Conservation (phyloP, 73 alveolate species). For the Loxodes magnus region DNA sequence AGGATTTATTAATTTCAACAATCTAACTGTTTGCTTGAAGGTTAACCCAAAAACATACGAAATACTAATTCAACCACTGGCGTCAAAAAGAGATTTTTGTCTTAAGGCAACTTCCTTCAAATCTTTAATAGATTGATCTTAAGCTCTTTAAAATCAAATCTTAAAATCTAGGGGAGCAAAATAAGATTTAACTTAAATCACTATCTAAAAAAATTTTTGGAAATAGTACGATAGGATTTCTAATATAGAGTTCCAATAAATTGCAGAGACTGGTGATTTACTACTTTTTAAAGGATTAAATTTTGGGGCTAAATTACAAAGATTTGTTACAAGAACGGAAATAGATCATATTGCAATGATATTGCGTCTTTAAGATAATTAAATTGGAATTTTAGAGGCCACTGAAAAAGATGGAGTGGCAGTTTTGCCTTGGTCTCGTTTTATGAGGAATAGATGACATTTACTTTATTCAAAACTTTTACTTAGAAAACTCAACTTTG, state of each 20-base stretch:
- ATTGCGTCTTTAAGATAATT: constrained; percentile 33
- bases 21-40: constrained; percentile 19
- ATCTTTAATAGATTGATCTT: neutral
- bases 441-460: constrained; percentile 17
- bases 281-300: constrained; percentile 53
- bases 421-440: constrained; percentile 3
- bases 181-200: neutral
- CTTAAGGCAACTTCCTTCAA: neutral
- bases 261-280: constrained; percentile 67
- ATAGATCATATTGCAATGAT: constrained; percentile 79
- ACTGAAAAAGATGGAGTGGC: constrained; percentile 48
- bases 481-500: constrained; percentile 29
- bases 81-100: neutral
- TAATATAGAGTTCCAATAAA: constrained; percentile 17
- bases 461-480: constrained; percentile 29
- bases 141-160: constrained; percentile 1
- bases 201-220: constrained; percentile 19
- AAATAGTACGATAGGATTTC: constrained; percentile 34
- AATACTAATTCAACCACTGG: neutral
- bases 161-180: neutral
- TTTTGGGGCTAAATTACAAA: constrained; percentile 32
- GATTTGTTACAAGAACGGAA: constrained; percentile 55
- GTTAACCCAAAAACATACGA: constrained; percentile 1
- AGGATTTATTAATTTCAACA: constrained; percentile 37
- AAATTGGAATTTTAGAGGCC: constrained; percentile 51